Base-by-base conservation (phyloP, 2,329 filamentous ascomycete genomes). In the Basipetospora sp. region DNA sequence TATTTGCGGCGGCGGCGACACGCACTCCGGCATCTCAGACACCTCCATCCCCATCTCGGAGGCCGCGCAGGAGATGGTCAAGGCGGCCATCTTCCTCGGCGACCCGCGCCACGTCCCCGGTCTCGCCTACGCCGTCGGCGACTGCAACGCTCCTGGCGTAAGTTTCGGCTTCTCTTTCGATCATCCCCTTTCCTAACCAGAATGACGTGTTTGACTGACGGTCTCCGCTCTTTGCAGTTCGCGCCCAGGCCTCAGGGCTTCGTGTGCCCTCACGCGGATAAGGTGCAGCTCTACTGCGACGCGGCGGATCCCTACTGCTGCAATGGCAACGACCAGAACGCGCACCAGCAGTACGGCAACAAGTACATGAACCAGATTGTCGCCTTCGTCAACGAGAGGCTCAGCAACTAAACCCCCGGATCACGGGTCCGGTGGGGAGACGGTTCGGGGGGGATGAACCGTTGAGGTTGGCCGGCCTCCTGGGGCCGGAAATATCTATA, bases 211-310 rank as follows among this genome's bases (percentile, higher is more conserved):
- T n/a, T n/a, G n/a, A n/a, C n/a, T n/a, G n/a, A n/a, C n/a, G n/a
- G n/a, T n/a, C 9, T 8, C 19, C 11, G 13, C 9, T 36, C 8
- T 19, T n/a, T 34, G 2, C 41, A 78, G 72, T 79, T 80, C 43
- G 70, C 71, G 37, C 66, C 72, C 22, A 69, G 74, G 4, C 65
- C 71, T 0, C 48, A 59, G 4, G 71, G 71, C 18, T 78, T 74
- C 53, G 56, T 54, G 31, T 79, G 74, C 57, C 65, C 70, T 5
- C 62, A 60, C 19, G 38, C 15, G 26, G 50, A 55, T 10, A 49
- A 45, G 49, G 71, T 79, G 45, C 59, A 76, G 56, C 72, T 70
- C 3, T 80, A 79, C 62, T 80, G 76, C 53, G 75, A 80, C 47
- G 57, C 65, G 4, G 48, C 67, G 3, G 75, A 80, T 44, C 74